These are phyloP conservation scores for Vitis rotundifolia DNA, from an alignment of 164 flowering plant genomes.

Conservation along the genomic window DNA sequence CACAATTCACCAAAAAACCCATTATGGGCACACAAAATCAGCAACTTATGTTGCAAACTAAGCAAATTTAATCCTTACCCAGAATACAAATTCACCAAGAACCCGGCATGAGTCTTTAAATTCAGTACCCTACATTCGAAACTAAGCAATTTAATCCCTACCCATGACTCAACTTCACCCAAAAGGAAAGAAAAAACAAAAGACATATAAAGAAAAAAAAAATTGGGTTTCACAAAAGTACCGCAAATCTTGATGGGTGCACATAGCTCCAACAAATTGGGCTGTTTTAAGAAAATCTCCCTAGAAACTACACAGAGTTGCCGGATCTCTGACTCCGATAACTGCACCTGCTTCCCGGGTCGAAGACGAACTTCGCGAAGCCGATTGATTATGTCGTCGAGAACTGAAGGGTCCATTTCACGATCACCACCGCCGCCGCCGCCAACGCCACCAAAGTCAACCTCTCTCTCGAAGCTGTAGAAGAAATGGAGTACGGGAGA, in stretches of 20 bases:
- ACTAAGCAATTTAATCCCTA: too few relatives aligned
- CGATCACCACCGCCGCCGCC: neutral
- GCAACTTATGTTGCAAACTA: too few relatives aligned
- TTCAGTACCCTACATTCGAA: too few relatives aligned
- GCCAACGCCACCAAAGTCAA: conserved; percentile 10
- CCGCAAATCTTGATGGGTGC: conserved; percentile 91
- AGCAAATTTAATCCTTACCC: too few relatives aligned
- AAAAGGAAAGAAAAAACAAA: too few relatives aligned
- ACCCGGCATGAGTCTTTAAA: too few relatives aligned
- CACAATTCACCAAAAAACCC: too few relatives aligned
- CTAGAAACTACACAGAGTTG: conserved; percentile 61
- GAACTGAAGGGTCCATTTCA: conserved; percentile 50
- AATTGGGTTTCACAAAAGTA: conserved; percentile 19
- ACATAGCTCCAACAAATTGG: conserved; percentile 73
- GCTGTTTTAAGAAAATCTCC: conserved; percentile 70
- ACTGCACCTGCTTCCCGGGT: conserved; percentile 79
- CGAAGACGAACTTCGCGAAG: conserved; percentile 58
- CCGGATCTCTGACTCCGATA: conserved; percentile 74
- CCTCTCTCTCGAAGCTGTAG: conserved; percentile 2
- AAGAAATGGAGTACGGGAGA: neutral
- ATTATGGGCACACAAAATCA: too few relatives aligned
- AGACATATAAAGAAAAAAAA: too few relatives aligned
- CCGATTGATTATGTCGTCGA: conserved; percentile 62
- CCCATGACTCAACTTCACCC: too few relatives aligned
- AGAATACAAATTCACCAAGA: too few relatives aligned